These are phyloP conservation scores for Wickerhamiella domercqiae DNA, from an alignment of 805 yeast species.

Conservation along the genomic window DNA sequence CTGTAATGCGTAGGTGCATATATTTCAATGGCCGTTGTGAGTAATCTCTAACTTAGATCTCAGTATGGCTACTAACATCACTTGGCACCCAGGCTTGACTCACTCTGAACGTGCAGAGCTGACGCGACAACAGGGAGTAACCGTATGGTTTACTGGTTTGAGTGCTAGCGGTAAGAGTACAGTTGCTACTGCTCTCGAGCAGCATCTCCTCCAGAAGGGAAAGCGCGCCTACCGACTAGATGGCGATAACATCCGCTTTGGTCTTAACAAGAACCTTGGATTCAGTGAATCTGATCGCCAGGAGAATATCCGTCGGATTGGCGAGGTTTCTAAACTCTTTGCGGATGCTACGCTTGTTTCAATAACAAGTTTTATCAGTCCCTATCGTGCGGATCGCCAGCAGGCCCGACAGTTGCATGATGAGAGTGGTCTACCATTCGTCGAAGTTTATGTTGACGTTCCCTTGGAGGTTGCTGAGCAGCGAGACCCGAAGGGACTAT, in stretches of 20 bases:
- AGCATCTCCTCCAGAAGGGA: slow-evolving; percentile 52
- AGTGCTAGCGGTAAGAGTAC: slow-evolving; percentile 94
- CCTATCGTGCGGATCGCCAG: slow-evolving; percentile 72
- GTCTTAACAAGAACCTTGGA: slow-evolving; percentile 87
- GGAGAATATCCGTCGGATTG: slow-evolving; percentile 87
- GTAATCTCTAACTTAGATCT: background rate
- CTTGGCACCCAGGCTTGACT: slow-evolving; percentile 88
- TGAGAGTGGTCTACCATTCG: slow-evolving; percentile 59
- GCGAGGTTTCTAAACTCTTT: slow-evolving; percentile 86
- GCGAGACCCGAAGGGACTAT: slow-evolving; percentile 94
- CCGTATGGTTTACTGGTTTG: slow-evolving; percentile 90
- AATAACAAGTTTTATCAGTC: slow-evolving; percentile 83
- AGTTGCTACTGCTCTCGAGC: slow-evolving; percentile 88
- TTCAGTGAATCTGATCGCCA: slow-evolving; percentile 83
- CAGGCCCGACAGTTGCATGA: slow-evolving; percentile 75
- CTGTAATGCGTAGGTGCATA: no score
- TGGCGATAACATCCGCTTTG: slow-evolving; percentile 86
- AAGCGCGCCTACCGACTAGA: slow-evolving; percentile 75
- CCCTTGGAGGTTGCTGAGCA: slow-evolving; percentile 90
- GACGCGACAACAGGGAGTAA: slow-evolving; percentile 71
- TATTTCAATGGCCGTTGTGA: background rate
- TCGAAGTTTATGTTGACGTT: slow-evolving; percentile 85
- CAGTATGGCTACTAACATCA: slow-evolving; percentile 82
- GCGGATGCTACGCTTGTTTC: slow-evolving; percentile 85
- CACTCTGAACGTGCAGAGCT: slow-evolving; percentile 61